Evolutionary conservation across 1,284 basidiomycete species (phyloP).

Genomic region (Lignosus rhinocerotis): DNA sequence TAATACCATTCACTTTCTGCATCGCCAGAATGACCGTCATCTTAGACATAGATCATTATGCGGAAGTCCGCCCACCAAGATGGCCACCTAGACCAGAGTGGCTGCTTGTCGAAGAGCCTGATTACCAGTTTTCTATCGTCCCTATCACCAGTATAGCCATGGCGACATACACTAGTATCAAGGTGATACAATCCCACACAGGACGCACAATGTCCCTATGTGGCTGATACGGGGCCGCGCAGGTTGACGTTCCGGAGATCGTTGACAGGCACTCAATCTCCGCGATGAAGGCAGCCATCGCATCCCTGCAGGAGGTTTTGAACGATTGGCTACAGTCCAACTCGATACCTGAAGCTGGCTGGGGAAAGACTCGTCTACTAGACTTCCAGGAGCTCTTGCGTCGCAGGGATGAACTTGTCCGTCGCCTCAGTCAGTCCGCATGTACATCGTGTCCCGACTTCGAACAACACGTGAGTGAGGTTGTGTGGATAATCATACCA

Average conservation of each 20-base stretch:
- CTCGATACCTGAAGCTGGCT: constrained; percentile 77
- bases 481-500: not conserved
- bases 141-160: constrained; percentile 77
- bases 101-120: constrained; percentile 51
- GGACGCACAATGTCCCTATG: not conserved
- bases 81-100: constrained; percentile 68
- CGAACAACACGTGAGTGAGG: constrained; percentile 57
- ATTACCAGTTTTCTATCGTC: constrained; percentile 73
- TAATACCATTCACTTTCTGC: not conserved
- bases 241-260: constrained; percentile 76
- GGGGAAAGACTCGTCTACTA: constrained; percentile 80
- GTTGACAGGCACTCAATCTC: constrained; percentile 66
- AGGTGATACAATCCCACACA: constrained; percentile 46
- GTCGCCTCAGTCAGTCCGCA: constrained; percentile 43
- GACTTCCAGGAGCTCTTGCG: constrained; percentile 90
- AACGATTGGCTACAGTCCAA: constrained; percentile 54
- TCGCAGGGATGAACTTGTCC: constrained; percentile 53
- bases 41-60: constrained; percentile 55
- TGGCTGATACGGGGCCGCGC: constrained; percentile 12
- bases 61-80: constrained; percentile 63
- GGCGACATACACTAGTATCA: constrained; percentile 71
- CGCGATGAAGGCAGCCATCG: constrained; percentile 55
- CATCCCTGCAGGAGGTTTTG: constrained; percentile 49
- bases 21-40: not conserved
- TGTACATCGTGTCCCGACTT: constrained; percentile 70